These are phyloP conservation scores for Fusarium sp. DNA, from an alignment of 2,329 filamentous ascomycete genomes.

Conservation along the genomic window DNA sequence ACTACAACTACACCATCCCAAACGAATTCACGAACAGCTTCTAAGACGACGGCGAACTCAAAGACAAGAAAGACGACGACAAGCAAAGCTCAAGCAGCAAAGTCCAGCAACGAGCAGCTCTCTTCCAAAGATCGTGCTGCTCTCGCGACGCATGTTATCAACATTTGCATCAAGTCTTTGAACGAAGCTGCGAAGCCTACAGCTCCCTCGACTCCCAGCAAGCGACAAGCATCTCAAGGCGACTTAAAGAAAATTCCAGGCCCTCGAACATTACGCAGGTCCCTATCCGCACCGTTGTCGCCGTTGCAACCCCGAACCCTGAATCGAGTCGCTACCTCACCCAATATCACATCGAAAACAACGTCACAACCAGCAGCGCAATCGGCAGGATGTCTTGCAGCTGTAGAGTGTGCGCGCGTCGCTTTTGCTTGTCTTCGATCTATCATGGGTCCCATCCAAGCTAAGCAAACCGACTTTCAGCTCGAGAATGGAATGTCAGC, in stretches of 20 bases:
- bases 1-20: conserved; percentile 46
- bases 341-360: conserved; percentile 56
- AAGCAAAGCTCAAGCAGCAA: conserved; percentile 26
- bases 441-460: conserved; percentile 67
- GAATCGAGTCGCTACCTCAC: conserved; percentile 72
- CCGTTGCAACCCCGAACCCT: conserved; percentile 74
- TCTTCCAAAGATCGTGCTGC: conserved; percentile 70
- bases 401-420: conserved; percentile 77
- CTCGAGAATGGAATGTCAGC: conserved; percentile 82
- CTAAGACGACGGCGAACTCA: conserved; percentile 49
- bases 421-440: conserved; percentile 77
- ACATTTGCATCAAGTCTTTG: conserved; percentile 77
- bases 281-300: conserved; percentile 71
- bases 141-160: conserved; percentile 81
- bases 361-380: conserved; percentile 51
- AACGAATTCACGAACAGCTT: conserved; percentile 46
- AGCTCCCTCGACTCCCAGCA: conserved; percentile 52
- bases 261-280: conserved; percentile 65
- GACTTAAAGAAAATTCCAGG: conserved; percentile 55
- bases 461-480: conserved; percentile 74
- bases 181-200: conserved; percentile 74
- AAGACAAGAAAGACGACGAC: conserved; percentile 45
- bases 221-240: conserved; percentile 54
- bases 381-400: conserved; percentile 66
- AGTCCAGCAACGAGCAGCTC: conserved; percentile 47